Evolutionary conservation across 2,329 filamentous ascomycete species (phyloP).

Genomic region (Phialophora verrucosa): DNA sequence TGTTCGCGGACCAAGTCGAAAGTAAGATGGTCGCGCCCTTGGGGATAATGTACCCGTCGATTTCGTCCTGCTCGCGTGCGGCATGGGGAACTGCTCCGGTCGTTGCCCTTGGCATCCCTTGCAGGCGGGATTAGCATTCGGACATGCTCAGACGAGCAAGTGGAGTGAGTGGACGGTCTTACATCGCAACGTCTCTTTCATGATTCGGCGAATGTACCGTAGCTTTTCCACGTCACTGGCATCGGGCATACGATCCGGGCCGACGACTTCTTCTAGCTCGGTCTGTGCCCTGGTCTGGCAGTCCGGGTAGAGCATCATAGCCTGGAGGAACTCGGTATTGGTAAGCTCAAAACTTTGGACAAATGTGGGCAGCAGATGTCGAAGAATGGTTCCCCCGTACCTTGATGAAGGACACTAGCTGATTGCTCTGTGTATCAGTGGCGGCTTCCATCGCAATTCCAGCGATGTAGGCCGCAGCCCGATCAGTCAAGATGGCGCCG

Average conservation of each 20-base stretch:
- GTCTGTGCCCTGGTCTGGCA: slow-evolving; percentile 54
- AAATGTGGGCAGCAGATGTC: neutral
- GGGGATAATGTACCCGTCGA: slow-evolving; percentile 37
- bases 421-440: slow-evolving; percentile 57
- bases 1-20: slow-evolving; percentile 40
- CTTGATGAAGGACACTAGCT: slow-evolving; percentile 54
- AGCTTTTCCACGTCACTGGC: slow-evolving; percentile 57
- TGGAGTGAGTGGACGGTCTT: neutral
- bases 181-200: slow-evolving; percentile 64
- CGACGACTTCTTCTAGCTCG: slow-evolving; percentile 57
- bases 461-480: slow-evolving; percentile 40
- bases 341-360: neutral
- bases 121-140: neutral
- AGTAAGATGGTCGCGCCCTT: slow-evolving; percentile 35
- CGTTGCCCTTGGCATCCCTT: slow-evolving; percentile 48
- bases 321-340: slow-evolving; percentile 38
- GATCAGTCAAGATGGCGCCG: slow-evolving; percentile 30
- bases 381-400: slow-evolving; percentile 6
- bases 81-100: slow-evolving; percentile 36
- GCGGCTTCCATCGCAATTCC: slow-evolving; percentile 51
- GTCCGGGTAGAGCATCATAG: slow-evolving; percentile 58
- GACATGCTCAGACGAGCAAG: neutral
- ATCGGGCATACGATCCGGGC: slow-evolving; percentile 50
- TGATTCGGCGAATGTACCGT: slow-evolving; percentile 59
- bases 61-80: slow-evolving; percentile 32